Base-by-base conservation (phyloP, 1,284 basidiomycete genomes). In the Ceratobasidium sp. region DNA sequence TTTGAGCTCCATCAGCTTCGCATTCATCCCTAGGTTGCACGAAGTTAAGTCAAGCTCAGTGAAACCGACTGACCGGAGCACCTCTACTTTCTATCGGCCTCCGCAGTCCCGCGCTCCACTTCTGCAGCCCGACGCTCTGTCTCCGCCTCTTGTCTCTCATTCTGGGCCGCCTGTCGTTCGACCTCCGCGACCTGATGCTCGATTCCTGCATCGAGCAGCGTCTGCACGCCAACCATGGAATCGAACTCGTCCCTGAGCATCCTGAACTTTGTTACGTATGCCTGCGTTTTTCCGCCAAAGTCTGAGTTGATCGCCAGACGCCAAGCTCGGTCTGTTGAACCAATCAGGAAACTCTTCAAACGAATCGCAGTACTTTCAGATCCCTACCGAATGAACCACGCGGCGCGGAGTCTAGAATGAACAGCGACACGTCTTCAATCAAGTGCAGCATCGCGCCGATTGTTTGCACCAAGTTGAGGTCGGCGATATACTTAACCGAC, bases 401-500 rank as follows among this genome's bases (percentile, higher is more conserved):
- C 2, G 67, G 26, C 35, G 45, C 13, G 10, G n/a, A n/a, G 13
- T 60, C 23, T 11, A 58, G 6, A 11, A 58, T 37, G 15, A 58
- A 71, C 39, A 45, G 37, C n/a, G 54, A 42, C 13, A 31, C 37
- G 28, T 71, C 67, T 31, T 71, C 67, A 31, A 71, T 26, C 13
- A 71, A 20, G n/a, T 58, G 39, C 35, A 58, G 3, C n/a, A 71
- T 56, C 1, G n/a, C 53, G 17, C 13, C 39, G n/a, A 60, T 28
- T 2, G 51, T 58, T 15, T 58, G 20, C 17, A 26, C 1, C 17
- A 71, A 54, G 15, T 42, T 17, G 8, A 20, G 33, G n/a, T 45
- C 33, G 7, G 67, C 67, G 1, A 3, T 4, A 10, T 45, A 15
- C 15, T 47, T 58, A 23, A 45, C 67, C 3, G 20, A 4, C 0